Conservation (phyloP, 176 grass and related monocot genomes). For the Ananas comosus region DNA sequence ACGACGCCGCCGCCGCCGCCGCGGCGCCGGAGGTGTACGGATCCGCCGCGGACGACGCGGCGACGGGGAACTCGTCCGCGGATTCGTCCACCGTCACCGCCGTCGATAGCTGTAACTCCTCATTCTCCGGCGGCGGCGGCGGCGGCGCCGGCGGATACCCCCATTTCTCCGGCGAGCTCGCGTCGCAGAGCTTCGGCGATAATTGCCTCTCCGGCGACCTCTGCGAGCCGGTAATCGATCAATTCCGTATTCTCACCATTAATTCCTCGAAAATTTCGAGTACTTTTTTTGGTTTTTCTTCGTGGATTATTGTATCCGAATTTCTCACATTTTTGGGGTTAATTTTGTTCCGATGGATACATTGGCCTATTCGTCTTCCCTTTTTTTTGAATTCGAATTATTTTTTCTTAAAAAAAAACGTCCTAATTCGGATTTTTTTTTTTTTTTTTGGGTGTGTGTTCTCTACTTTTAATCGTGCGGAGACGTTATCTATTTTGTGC, state of each 20-base stretch:
- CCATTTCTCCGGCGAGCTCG: constrained; percentile 16
- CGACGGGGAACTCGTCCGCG: constrained; percentile 37
- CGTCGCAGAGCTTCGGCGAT: constrained; percentile 22
- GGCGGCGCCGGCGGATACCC: not conserved
- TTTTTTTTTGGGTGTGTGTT: too few relatives aligned
- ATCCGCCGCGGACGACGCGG: not conserved
- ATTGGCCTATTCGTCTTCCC: too few relatives aligned
- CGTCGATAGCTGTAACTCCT: constrained; percentile 75
- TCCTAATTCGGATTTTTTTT: too few relatives aligned
- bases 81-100: constrained; percentile 83
- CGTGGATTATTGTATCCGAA: not conserved
- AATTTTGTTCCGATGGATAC: too few relatives aligned
- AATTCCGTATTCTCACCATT: not conserved
- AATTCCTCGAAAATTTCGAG: not conserved
- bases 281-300: not conserved
- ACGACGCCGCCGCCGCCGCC: constrained; percentile 3
- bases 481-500: too few relatives aligned
- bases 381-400: too few relatives aligned
- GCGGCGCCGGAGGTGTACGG: not conserved
- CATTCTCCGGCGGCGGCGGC: constrained; percentile 31
- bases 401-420: too few relatives aligned
- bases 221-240: constrained; percentile 63
- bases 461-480: too few relatives aligned
- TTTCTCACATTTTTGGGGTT: too few relatives aligned
- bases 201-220: constrained; percentile 56